Evolutionary conservation across 23 red algal genomes (phyloP), one percentile per base, ranked within the genome.

Genomic region (Gracilaria vermiculophylla): DNA sequence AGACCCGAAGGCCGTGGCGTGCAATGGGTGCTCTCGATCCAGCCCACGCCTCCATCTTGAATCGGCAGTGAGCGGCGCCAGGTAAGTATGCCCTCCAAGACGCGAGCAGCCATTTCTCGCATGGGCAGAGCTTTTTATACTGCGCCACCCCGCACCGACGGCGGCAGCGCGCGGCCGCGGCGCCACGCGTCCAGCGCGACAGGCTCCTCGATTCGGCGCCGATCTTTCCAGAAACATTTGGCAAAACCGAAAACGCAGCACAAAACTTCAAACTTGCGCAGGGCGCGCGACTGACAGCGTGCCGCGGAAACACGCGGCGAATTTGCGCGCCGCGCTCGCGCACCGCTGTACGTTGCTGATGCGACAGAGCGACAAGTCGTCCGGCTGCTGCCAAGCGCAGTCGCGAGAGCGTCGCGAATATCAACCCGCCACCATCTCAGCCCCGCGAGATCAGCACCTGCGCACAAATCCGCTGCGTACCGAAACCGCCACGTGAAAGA

Each of bases 31-130:
- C 81, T 86, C 81, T 86, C 81, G 66, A 74, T 74, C 66, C 64
- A 86, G 81, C 61, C 20, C 62, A 86, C 48, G 64, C 65, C 81
- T 86, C 81, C 81, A 15, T 86, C 81, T 72, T 86, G 81, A 86
- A 86, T 74, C 62, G 81, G 65, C 81, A 9, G 81, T 86, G 62
- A 43, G 65, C 81, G 62, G 81, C 81, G 66, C 81, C 81, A 86
- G 81, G 62, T 86, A 86, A 86, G 81, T 86, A 86, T 86, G 81
- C 72, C 81, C 62, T 14, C 9, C 0, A 62, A 36, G 36, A 3
- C 11, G 28, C 61, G 61, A 35, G 25, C 10, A 21, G 3, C 16
- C 52, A 54, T 19, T n/a, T 21, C 8, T 3, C 52, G 3, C 11
- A 4, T 21, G 20, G 3, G 52, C 15, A 21, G 15, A 3, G 15